Evolutionary conservation across 495 filamentous ascomycete genomes (phyloP), one percentile per base, ranked within the genome.

Genomic region (Glonium stellatum): DNA sequence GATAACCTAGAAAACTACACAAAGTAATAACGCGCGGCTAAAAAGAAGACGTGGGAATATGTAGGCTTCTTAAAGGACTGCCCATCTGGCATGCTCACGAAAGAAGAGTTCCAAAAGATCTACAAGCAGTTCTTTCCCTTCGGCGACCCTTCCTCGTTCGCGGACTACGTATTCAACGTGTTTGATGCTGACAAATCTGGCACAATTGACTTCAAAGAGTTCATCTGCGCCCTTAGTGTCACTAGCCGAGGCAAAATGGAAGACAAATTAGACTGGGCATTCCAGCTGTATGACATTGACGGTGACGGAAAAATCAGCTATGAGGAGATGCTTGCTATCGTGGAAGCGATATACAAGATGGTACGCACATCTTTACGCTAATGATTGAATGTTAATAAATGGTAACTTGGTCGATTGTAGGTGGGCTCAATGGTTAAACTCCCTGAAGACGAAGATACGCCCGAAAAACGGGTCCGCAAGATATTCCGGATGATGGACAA

Each of bases 401-500:
- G 10, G 42, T 59, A 36, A 49, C 25, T 47, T 56, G 53, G 52
- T 53, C 21, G 0, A 19, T 18, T 67, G 21, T 60, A 97, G 92
- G 92, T 97, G 64, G 93, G 93, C 59, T 95, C 91, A 11, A 98
- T 98, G 93, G 93, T 97, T 70, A 97, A 97, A 74, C 81, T 98
- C 27, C 95, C 95, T 41, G 89, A 96, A 72, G 93, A 98, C 75
- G 93, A 98, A 76, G 92, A 97, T 75, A 98, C 93, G 55, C 93
- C 93, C 21, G 91, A 98, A 78, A 98, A 98, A 79, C 89, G 95
- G 50, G 93, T 98, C 27, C 84, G 80, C 70, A 98, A 98, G 79
- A 98, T 98, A 73, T 98, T 98, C 78, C 84, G 88, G 67, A 97
- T 97, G 93, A 98, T 98, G 93, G 93, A 98, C 78, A 98, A 98